phyloP scores from a whole-genome alignment of 202 grass and related monocot genomes.

The Dendrocalamus latiflorus region DNA sequence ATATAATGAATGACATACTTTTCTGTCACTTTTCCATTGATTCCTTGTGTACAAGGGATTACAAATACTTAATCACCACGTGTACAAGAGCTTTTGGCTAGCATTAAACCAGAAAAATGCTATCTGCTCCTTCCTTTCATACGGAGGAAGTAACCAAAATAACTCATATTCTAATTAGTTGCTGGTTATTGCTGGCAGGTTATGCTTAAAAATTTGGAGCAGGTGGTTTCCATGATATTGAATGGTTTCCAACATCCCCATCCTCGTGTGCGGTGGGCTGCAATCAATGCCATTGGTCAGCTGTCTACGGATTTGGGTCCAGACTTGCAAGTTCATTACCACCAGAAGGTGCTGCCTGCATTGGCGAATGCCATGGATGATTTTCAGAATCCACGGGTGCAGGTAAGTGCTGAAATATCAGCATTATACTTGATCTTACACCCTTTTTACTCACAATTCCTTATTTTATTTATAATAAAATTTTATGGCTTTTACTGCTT shows the following conservation, averaged over 20 bases:
- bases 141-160: no score
- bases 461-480: conserved; percentile 2
- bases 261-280: conserved; percentile 89
- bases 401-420: conserved; percentile 45
- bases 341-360: conserved; percentile 86
- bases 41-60: background rate
- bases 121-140: no score
- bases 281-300: conserved; percentile 94
- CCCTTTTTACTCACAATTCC: background rate
- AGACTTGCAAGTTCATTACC: conserved; percentile 86
- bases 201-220: conserved; percentile 95
- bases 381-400: conserved; percentile 92
- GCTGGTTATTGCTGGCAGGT: conserved; percentile 46
- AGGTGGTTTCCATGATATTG: conserved; percentile 87
- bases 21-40: no score
- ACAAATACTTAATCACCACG: background rate
- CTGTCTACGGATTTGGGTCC: conserved; percentile 94
- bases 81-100: background rate
- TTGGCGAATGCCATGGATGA: conserved; percentile 94
- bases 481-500: no score
- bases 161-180: no score
- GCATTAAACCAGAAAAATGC: background rate
- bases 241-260: conserved; percentile 82
- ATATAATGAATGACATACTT: background rate
- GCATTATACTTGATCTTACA: background rate